Evolutionary conservation across 306 rosid species (phyloP).

Genomic region (Datisca glomerata): DNA sequence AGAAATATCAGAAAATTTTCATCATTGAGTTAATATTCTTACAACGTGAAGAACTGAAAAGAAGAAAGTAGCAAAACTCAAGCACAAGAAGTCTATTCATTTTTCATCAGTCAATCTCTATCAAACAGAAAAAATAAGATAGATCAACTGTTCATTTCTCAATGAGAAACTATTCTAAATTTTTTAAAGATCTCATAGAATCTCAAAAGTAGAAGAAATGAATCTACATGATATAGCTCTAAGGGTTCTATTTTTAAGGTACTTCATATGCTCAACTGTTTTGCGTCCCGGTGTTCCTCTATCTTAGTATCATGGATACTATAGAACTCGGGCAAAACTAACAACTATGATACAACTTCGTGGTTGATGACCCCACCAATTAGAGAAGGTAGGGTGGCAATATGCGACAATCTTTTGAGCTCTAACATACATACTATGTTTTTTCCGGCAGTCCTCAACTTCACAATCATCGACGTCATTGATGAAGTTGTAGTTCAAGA

Average conservation of each 20-base stretch:
- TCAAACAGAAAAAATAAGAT: no score
- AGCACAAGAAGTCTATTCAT: no score
- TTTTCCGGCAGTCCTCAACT: conserved; percentile 18
- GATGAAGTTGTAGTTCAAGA: no score
- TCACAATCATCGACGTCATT: conserved; percentile 36
- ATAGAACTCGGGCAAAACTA: conserved; percentile 37
- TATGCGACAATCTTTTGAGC: conserved; percentile 24
- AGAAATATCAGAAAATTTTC: no score
- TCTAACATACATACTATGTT: conserved; percentile 22
- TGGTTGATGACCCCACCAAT: conserved; percentile 21
- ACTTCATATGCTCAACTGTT: conserved; percentile 15
- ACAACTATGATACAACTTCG: conserved; percentile 16
- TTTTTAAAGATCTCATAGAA: no score
- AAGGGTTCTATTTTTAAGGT: background rate
- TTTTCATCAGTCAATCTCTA: no score
- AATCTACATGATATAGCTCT: background rate
- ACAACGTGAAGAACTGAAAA: no score
- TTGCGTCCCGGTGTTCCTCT: conserved; percentile 17
- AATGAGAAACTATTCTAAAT: no score
- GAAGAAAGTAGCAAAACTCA: no score
- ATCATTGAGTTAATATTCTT: no score
- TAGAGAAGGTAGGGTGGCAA: conserved; percentile 32
- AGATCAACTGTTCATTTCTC: no score
- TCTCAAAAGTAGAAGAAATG: background rate
- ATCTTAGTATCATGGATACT: conserved; percentile 2